Conservation (phyloP, 139 green algal genomes). For the Limnomonas spitsbergensis region DNA sequence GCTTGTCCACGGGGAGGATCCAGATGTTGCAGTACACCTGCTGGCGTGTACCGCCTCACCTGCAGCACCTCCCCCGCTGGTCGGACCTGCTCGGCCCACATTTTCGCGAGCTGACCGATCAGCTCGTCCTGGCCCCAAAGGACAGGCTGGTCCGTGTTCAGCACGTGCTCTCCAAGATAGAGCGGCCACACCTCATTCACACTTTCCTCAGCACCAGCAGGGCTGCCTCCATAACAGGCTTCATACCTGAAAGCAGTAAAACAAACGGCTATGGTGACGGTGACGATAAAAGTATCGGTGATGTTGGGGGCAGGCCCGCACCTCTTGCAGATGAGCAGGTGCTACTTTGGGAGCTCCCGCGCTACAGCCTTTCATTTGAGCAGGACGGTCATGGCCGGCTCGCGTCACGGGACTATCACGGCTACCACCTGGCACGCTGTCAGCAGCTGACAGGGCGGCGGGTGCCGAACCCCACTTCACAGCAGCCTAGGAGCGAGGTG, state of each 20-base stretch:
- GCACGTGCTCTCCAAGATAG: conserved; percentile 46
- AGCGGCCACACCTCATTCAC: conserved; percentile 46
- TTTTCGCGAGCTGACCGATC: conserved; percentile 17
- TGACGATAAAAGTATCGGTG: no score
- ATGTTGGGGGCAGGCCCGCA: no score
- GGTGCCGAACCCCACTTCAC: no score
- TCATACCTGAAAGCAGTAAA: no score
- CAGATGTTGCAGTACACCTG: conserved; percentile 2
- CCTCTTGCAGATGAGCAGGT: no score
- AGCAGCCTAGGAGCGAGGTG: no score
- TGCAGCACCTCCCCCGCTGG: background rate
- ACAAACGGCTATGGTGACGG: no score
- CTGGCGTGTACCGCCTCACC: background rate
- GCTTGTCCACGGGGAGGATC: no score
- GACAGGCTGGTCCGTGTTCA: background rate
- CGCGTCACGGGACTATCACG: conserved; percentile 26
- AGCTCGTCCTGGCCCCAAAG: conserved; percentile 26
- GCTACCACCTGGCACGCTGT: conserved; percentile 20
- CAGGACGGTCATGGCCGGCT: conserved; percentile 9
- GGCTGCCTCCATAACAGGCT: background rate
- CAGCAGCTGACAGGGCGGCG: background rate
- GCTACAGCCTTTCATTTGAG: conserved; percentile 53
- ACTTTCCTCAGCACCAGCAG: conserved; percentile 1
- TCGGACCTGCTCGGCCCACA: background rate
- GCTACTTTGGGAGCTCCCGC: conserved; percentile 39